Percentiles rank a stretch among this genome's conserved stretches.
phyloP scores from a whole-genome alignment of 106 monocot species.

The Phalaenopsis aphrodite region DNA sequence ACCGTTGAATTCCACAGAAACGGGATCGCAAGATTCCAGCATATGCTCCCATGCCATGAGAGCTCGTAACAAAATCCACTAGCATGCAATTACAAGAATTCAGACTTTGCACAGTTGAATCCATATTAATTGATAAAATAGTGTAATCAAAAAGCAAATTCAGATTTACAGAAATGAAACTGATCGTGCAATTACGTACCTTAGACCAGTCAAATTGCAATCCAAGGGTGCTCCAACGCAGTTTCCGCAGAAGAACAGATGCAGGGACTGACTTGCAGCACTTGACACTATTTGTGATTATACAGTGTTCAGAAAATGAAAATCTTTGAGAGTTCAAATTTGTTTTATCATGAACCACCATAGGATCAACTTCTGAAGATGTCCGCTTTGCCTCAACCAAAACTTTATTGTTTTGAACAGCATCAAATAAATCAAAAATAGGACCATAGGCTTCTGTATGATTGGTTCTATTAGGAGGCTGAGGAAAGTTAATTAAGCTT shows the following conservation, averaged over 20 bases:
- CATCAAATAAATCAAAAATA: slow-evolving; percentile 45
- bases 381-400: slow-evolving; percentile 27
- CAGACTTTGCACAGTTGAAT: background rate
- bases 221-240: slow-evolving; percentile 91
- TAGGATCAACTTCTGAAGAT: slow-evolving; percentile 9
- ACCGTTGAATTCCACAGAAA: too few species aligned
- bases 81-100: background rate
- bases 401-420: slow-evolving; percentile 44
- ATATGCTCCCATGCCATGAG: too few species aligned
- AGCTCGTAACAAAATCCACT: background rate
- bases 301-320: slow-evolving; percentile 31
- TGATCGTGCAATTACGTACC: slow-evolving; percentile 25
- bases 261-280: slow-evolving; percentile 40
- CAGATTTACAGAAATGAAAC: slow-evolving; percentile 4
- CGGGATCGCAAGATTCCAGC: too few species aligned
- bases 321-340: slow-evolving; percentile 21
- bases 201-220: slow-evolving; percentile 96
- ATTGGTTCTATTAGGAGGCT: slow-evolving; percentile 93
- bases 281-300: background rate
- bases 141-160: background rate
- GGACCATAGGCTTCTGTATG: slow-evolving; percentile 67
- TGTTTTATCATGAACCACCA: slow-evolving; percentile 14
- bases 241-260: slow-evolving; percentile 51
- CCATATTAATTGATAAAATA: background rate
- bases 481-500: slow-evolving; percentile 70